Evolutionary conservation across 345 rosid species (phyloP), one percentile per base, ranked within the genome.

Genomic region (Reutealis trisperma): DNA sequence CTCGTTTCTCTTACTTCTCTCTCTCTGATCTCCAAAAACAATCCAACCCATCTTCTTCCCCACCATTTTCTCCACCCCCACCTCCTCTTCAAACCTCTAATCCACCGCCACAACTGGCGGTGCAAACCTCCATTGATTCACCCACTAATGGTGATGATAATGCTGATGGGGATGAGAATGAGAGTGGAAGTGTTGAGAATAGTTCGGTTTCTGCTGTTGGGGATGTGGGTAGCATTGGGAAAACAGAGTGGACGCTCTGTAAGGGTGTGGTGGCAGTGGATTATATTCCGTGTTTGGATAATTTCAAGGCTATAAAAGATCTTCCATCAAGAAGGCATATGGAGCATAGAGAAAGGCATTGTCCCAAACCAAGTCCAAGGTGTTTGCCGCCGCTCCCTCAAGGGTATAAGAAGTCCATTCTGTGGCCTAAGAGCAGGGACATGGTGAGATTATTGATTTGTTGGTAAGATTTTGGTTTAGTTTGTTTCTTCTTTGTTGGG

Each of bases 361-460:
- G 99, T 76, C 99, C 98, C 2, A 77, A 74, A 16, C 93, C 90
- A 6, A 80, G 61, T 13, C 93, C 90, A 8, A 89, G 80, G 60
- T 95, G 98, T 75, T 88, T 95, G 84, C 81, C 84, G 61, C 91
- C 93, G n/a, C 84, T 95, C 70, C 99, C 97, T 12, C 49, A 3
- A 3, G 89, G 93, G 25, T 95, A 93, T 72, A 90, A 88, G 82
- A 69, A 61, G 47, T 90, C 98, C 64, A 85, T 93, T 84, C 89
- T 82, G 57, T 92, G 98, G 98, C 99, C 97, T 7, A 89, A 90
- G 83, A 95, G 97, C 90, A 90, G 98, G 87, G 98, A 93, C 85
- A 93, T 93, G 98, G 99, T 95, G 92, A 95, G 92, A 85, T 88
- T 80, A 69, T 45, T 83, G 81, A 54, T 85, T 75, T 81, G 77